Evolutionary conservation across 2,329 filamentous ascomycete genomes (phyloP).

Genomic region (Stagonosporopsis rhizophila): DNA sequence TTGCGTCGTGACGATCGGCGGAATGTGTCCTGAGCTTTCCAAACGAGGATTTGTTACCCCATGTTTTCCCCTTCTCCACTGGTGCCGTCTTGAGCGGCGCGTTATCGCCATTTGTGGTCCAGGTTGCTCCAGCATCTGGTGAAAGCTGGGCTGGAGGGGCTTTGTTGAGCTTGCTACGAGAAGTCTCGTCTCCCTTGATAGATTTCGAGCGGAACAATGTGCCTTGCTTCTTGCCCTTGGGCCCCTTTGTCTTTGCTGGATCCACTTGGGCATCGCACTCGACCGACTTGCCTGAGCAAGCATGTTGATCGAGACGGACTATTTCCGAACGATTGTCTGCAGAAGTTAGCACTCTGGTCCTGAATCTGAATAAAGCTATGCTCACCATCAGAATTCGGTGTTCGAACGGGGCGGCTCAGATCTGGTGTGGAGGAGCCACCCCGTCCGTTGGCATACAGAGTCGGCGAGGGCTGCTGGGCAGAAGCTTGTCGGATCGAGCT

Average conservation of each 20-base stretch:
- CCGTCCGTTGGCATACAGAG: conserved; percentile 51
- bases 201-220: conserved; percentile 53
- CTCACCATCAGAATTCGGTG: conserved; percentile 48
- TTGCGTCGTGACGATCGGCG: conserved; percentile 66
- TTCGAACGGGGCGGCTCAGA: conserved; percentile 49
- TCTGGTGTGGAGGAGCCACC: conserved; percentile 58
- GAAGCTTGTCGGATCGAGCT: conserved; percentile 43
- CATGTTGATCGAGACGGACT: conserved; percentile 35
- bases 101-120: conserved; percentile 46
- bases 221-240: conserved; percentile 46
- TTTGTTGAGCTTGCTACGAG: conserved; percentile 43
- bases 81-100: conserved; percentile 68
- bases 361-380: background rate
- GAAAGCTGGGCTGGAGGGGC: conserved; percentile 40
- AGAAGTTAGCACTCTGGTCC: conserved; percentile 16
- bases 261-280: conserved; percentile 33
- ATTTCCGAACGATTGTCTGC: conserved; percentile 45
- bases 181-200: conserved; percentile 53
- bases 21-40: conserved; percentile 71
- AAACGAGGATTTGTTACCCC: conserved; percentile 71
- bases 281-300: conserved; percentile 41
- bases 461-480: conserved; percentile 42
- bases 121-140: conserved; percentile 38
- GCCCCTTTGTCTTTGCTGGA: conserved; percentile 29
- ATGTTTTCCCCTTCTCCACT: conserved; percentile 70